Evolutionary conservation across 257 asterid species (phyloP), one percentile per base, ranked within the genome.

Genomic region (Mentha longifolia): DNA sequence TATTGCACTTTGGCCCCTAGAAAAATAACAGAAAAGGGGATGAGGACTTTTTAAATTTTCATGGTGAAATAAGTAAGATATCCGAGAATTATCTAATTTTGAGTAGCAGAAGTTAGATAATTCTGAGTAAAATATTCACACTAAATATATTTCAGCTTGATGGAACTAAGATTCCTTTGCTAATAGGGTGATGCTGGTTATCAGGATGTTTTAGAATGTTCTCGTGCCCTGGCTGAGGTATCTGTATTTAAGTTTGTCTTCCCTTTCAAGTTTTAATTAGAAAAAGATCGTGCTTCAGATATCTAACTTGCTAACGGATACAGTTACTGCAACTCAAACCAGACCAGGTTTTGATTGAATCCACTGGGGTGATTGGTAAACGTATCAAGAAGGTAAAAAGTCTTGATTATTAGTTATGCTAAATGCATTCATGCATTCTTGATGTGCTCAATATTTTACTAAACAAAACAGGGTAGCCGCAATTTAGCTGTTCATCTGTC

Each of bases 281-380:
- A 41, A 56, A 41, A 2, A 28, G 31, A 46, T 67, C 3, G 16
- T 15, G 17, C 39, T 71, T 68, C 28, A 43, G 41, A 45, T 65
- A 33, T 76, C 76, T 59, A 63, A 74, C 51, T 67, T 74, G 72
- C 46, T 62, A 61, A 43, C 45, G 45, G 47, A 72, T 73, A 71
- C 87, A 92, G 98, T 79, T 89, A 65, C 86, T 95, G 76, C 90
- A 84, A 73, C 85, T 95, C 78, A 82, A 89, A 62, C 89, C 92
- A 25, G 82, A 73, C 65, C 86, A 95, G 76, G 96, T 95, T 65
- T 83, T 95, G 84, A 88, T 95, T 67, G 98, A 95, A 84, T 95
- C 99, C 72, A 92, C 98, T 74, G 99, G 99, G 22, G 98, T 95
- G 74, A 95, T 95, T 71, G 99, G 99, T 64, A 77, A 84, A 63